phyloP scores from a whole-genome alignment of 108 stramenopile genomes.

The Schizochytrium sp. region DNA sequence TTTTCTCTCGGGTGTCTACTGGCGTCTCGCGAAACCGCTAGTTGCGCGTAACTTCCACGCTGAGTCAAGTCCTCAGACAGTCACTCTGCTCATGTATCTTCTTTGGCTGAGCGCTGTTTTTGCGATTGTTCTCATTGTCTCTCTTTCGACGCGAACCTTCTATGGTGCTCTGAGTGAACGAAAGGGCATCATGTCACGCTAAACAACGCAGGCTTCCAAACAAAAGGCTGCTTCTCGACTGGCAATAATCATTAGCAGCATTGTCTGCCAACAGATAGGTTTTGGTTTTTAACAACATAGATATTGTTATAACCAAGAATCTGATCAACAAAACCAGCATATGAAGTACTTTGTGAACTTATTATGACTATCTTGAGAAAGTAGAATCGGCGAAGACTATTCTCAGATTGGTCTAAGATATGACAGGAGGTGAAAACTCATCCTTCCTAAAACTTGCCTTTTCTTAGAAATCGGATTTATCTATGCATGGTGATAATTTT shows the following conservation, averaged over 20 bases:
- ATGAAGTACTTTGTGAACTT: background rate
- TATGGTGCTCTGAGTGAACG: background rate
- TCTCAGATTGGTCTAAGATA: too few relatives aligned
- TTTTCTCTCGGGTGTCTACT: conserved; percentile 5
- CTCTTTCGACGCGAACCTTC: background rate
- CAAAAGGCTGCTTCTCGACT: too few relatives aligned
- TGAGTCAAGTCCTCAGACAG: conserved; percentile 31
- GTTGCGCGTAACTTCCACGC: background rate
- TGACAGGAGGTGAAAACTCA: too few relatives aligned
- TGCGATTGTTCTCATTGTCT: background rate
- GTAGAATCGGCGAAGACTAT: background rate
- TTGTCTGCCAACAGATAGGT: too few relatives aligned
- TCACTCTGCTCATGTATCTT: background rate
- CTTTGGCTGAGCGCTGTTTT: background rate
- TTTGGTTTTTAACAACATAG: too few relatives aligned
- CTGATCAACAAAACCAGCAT: too few relatives aligned
- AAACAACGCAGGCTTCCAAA: background rate
- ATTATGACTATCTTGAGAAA: background rate
- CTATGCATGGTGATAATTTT: background rate
- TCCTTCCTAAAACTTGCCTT: background rate
- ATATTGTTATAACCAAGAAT: too few relatives aligned
- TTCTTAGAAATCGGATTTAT: background rate
- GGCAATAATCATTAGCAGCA: too few relatives aligned
- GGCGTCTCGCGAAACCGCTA: background rate
- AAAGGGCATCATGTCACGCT: background rate